Evolutionary conservation across 306 rosid genomes (phyloP).

Genomic region (Cyamopsis tetragonoloba): DNA sequence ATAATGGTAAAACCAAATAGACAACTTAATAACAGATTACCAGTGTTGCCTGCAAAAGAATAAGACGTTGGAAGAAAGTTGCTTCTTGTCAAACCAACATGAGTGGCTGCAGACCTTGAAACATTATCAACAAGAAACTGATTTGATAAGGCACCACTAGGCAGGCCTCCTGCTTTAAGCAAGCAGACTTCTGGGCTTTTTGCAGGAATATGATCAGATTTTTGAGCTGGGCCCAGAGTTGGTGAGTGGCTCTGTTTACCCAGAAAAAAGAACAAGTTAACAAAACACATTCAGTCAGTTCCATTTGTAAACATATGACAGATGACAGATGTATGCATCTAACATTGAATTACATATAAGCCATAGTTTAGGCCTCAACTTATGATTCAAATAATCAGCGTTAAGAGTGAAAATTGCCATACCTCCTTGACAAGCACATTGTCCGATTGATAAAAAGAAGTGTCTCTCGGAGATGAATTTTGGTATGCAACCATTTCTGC

Average conservation of each 20-base stretch:
- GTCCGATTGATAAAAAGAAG: constrained; percentile 35
- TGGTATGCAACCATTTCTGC: constrained; percentile 31
- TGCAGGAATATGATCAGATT: constrained; percentile 44
- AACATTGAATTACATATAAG: not conserved
- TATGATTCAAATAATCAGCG: not conserved
- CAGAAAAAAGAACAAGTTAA: not conserved
- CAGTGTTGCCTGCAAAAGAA: constrained; percentile 63
- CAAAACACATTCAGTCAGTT: constrained; percentile 27
- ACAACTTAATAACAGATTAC: constrained; percentile 36
- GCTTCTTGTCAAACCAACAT: constrained; percentile 57
- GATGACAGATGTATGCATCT: not conserved
- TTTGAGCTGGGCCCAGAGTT: constrained; percentile 37
- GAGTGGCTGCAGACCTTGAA: constrained; percentile 56
- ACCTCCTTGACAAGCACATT: constrained; percentile 42
- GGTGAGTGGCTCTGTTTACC: constrained; percentile 47
- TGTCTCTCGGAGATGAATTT: constrained; percentile 33
- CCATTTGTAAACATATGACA: too few species aligned
- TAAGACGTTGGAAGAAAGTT: constrained; percentile 55
- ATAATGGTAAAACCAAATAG: constrained; percentile 9
- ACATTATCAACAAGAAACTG: constrained; percentile 60
- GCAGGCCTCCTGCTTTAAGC: constrained; percentile 39
- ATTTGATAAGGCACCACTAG: constrained; percentile 48
- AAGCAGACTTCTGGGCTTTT: constrained; percentile 52
- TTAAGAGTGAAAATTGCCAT: constrained; percentile 16
- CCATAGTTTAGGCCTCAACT: not conserved